A percentile compares a stretch with the other conserved stretches of the same genome.
Conservation (phyloP, 257 asterid genomes). For the Marsdenia floribunda region DNA sequence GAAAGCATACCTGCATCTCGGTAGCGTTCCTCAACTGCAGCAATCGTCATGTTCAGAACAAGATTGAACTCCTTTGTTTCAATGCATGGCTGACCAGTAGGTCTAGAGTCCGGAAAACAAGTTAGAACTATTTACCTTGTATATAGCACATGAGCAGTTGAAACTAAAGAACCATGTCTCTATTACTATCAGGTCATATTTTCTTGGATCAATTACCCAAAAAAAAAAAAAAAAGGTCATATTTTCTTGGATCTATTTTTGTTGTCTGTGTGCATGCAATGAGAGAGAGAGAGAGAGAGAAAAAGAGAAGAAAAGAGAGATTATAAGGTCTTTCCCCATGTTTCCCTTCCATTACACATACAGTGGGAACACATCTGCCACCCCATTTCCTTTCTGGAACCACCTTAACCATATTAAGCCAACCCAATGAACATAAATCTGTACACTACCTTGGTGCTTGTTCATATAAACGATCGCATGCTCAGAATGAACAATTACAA, state of each 20-base stretch:
- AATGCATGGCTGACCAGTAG: constrained; percentile 39
- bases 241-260: too few relatives aligned
- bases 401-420: neutral
- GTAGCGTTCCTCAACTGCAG: constrained; percentile 56
- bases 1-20: constrained; percentile 39
- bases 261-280: too few relatives aligned
- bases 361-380: too few relatives aligned
- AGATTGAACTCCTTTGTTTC: constrained; percentile 52
- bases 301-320: too few relatives aligned
- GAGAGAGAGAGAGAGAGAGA: too few relatives aligned
- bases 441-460: neutral
- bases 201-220: too few relatives aligned
- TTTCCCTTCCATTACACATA: too few relatives aligned
- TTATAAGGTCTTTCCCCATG: too few relatives aligned
- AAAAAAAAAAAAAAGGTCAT: too few relatives aligned
- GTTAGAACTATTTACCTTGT: neutral
- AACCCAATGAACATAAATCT: too few relatives aligned
- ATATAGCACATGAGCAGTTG: neutral
- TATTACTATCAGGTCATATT: too few relatives aligned
- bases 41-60: constrained; percentile 47
- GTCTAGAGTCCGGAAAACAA: constrained; percentile 24
- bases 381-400: neutral
- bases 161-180: neutral
- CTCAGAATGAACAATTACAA: neutral
- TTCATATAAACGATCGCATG: neutral